Conservation (phyloP, 108 stramenopile genomes). For the Nitzschia sp. region DNA sequence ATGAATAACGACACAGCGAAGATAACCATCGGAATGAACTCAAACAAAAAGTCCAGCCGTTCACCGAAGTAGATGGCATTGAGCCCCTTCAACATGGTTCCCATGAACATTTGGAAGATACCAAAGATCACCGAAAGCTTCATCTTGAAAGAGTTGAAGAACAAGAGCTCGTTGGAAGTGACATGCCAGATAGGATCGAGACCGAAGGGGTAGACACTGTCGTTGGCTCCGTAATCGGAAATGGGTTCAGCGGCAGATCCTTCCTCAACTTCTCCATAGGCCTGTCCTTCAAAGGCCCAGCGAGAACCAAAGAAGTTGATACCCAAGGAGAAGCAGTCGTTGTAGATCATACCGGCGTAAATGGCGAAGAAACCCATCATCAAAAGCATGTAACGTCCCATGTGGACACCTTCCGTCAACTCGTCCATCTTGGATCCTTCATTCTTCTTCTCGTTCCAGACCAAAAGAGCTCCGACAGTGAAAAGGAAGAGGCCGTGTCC, state of each 20-base stretch:
- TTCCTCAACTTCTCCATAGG: slow-evolving; percentile 67
- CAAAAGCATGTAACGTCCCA: slow-evolving; percentile 87
- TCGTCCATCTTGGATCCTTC: slow-evolving; percentile 85
- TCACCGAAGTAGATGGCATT: slow-evolving; percentile 95
- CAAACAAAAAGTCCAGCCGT: slow-evolving; percentile 87
- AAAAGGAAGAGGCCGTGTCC: slow-evolving; percentile 94
- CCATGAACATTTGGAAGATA: slow-evolving; percentile 96
- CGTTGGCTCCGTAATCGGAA: slow-evolving; percentile 74
- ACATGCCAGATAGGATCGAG: slow-evolving; percentile 98
- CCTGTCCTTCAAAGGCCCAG: slow-evolving; percentile 75
- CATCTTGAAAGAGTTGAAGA: slow-evolving; percentile 99
- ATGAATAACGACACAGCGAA: slow-evolving; percentile 92
- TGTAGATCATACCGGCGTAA: slow-evolving; percentile 98
- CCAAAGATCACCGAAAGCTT: slow-evolving; percentile 98
- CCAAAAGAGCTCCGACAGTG: slow-evolving; percentile 75
- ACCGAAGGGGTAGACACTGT: slow-evolving; percentile 95
- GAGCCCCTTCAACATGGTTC: slow-evolving; percentile 90
- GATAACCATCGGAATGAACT: slow-evolving; percentile 97
- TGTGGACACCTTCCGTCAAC: slow-evolving; percentile 81
- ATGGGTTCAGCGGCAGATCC: slow-evolving; percentile 64
- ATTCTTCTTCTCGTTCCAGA: slow-evolving; percentile 81
- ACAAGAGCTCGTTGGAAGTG: slow-evolving; percentile 93
- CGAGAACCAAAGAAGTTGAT: slow-evolving; percentile 92
- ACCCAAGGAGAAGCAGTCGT: slow-evolving; percentile 96
- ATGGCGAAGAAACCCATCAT: slow-evolving; percentile 98